Evolutionary conservation across 2,329 filamentous ascomycete genomes (phyloP).

Genomic region (Coniosporium tulheliwenetii): DNA sequence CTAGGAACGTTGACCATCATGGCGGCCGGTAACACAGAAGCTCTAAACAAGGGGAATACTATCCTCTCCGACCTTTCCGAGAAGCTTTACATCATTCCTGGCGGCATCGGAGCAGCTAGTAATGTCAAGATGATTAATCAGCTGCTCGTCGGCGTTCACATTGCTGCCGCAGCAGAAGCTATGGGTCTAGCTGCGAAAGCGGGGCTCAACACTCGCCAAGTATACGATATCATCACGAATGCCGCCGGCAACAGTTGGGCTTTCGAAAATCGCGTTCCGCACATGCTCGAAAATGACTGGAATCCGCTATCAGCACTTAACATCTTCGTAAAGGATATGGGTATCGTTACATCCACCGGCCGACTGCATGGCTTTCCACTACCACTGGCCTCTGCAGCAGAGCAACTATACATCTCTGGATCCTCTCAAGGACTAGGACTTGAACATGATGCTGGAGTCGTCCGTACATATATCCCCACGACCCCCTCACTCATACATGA

Average conservation of each 20-base stretch:
- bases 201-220: constrained; percentile 33
- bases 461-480: not conserved
- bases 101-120: constrained; percentile 36
- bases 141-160: constrained; percentile 42
- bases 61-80: constrained; percentile 51
- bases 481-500: not conserved
- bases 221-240: constrained; percentile 32
- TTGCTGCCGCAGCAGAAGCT: constrained; percentile 38
- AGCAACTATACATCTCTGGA: constrained; percentile 48
- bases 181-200: constrained; percentile 39
- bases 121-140: constrained; percentile 45
- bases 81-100: constrained; percentile 42
- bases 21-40: constrained; percentile 41
- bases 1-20: constrained; percentile 64
- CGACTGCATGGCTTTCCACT: constrained; percentile 41
- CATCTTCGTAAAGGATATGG: constrained; percentile 33
- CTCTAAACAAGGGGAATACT: constrained; percentile 38
- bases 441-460: not conserved
- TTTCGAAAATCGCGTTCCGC: constrained; percentile 40
- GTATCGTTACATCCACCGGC: constrained; percentile 53
- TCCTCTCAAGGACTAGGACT: not conserved
- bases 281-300: constrained; percentile 37
- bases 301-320: constrained; percentile 27
- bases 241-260: constrained; percentile 33
- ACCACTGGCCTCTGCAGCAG: constrained; percentile 45